Evolutionary conservation across 2,329 filamentous ascomycete species (phyloP).

Genomic region (Hymenoscyphus fructigenus): DNA sequence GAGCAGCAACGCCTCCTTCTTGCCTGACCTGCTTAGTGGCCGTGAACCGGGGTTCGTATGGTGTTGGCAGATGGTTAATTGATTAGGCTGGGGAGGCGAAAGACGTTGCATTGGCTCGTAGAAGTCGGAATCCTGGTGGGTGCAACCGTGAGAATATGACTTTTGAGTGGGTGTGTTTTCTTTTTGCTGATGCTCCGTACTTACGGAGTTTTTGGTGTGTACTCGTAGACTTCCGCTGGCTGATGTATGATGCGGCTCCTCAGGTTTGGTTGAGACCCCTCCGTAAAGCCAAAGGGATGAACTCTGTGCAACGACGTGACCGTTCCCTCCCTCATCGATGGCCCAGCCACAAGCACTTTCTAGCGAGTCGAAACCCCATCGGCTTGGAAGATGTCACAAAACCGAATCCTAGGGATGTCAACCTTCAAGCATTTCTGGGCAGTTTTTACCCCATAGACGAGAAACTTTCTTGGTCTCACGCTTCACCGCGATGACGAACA

Average conservation of each 20-base stretch:
- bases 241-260: neutral
- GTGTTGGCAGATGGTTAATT: neutral
- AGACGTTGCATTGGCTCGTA: slow-evolving; percentile 4
- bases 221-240: neutral
- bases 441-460: neutral
- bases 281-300: neutral
- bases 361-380: neutral
- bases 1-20: neutral
- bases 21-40: neutral
- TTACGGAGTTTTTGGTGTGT: neutral
- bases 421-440: neutral
- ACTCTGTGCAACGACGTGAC: neutral
- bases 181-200: neutral
- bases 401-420: neutral
- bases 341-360: neutral
- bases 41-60: neutral
- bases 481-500: neutral
- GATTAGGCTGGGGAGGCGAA: neutral
- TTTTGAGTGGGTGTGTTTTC: neutral
- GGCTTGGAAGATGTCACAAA: neutral
- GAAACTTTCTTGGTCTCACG: neutral
- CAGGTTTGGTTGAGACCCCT: neutral
- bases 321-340: neutral
- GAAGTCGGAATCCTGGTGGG: neutral
- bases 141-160: neutral